Percentiles rank a stretch among this genome's conserved stretches.
Evolutionary conservation across 2,329 filamentous ascomycete species (phyloP).

Genomic region (Coniochaeta sp.): DNA sequence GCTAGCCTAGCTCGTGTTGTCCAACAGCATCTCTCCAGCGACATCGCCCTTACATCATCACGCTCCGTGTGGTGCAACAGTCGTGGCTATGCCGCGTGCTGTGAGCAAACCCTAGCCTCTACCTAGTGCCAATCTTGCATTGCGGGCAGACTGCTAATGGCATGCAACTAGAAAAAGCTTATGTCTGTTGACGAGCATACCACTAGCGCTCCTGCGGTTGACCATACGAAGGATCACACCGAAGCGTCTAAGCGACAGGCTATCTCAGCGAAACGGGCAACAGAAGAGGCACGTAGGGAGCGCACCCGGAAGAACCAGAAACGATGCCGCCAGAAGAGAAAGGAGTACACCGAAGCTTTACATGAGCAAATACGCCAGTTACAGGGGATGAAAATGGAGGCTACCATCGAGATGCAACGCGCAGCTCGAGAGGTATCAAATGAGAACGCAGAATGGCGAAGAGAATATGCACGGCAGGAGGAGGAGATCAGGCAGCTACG

Average conservation of each 20-base stretch:
- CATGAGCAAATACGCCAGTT: slow-evolving; percentile 57
- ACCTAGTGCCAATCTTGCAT: too few species aligned
- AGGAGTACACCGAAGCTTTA: slow-evolving; percentile 66
- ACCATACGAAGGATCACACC: too few species aligned
- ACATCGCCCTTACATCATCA: background rate
- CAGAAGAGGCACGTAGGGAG: background rate
- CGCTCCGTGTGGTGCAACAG: background rate
- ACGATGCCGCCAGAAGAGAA: slow-evolving; percentile 65
- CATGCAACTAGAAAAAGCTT: too few species aligned
- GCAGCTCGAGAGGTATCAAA: slow-evolving; percentile 59
- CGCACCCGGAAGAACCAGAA: slow-evolving; percentile 73
- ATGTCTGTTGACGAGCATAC: too few species aligned
- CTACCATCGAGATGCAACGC: too few species aligned
- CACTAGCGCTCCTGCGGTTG: too few species aligned
- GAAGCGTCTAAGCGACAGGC: too few species aligned
- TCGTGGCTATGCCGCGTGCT: background rate
- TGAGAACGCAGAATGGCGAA: slow-evolving; percentile 60
- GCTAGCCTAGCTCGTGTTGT: background rate
- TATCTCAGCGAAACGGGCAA: background rate
- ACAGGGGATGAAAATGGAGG: slow-evolving; percentile 67
- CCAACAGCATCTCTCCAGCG: background rate
- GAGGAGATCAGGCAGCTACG: too few species aligned
- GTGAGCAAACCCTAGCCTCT: background rate
- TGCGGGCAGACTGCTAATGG: too few species aligned
- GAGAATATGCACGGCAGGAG: too few species aligned